Conservation (phyloP, 139 green algal genomes). For the Raphidocelis subcapitata region DNA sequence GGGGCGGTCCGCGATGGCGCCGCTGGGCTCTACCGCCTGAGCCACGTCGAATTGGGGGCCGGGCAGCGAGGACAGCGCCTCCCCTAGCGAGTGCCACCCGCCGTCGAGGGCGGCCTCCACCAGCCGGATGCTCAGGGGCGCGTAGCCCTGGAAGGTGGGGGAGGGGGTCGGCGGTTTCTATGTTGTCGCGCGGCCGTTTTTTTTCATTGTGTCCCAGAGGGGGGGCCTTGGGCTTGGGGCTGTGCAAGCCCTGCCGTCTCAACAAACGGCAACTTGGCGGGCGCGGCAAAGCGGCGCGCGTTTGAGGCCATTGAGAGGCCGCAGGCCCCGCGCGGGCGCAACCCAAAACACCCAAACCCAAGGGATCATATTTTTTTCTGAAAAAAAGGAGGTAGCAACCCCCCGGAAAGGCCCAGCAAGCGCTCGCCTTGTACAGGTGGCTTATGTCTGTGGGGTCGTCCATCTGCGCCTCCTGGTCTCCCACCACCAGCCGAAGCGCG, state of each 20-base stretch:
- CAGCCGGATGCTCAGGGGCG: constrained; percentile 81
- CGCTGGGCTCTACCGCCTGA: constrained; percentile 57
- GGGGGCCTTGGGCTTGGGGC: no score
- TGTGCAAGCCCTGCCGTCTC: no score
- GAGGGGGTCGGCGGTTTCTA: no score
- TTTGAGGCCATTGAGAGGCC: no score
- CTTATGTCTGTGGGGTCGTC: constrained; percentile 34
- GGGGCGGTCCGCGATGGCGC: no score
- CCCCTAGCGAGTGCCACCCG: constrained; percentile 36
- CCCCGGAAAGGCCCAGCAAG: no score
- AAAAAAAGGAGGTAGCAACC: background rate
- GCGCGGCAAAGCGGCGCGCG: no score
- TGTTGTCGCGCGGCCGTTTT: no score
- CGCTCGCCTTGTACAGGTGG: constrained; percentile 33
- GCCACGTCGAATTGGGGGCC: constrained; percentile 76
- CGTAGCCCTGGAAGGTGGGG: constrained; percentile 60
- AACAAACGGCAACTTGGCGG: no score
- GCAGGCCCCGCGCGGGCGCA: no score
- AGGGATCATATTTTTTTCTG: background rate
- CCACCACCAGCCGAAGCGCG: constrained; percentile 60
- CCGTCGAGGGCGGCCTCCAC: constrained; percentile 59
- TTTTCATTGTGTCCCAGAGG: no score
- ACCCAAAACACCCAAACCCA: no score
- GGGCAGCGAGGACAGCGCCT: constrained; percentile 64
- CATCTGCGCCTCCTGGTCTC: constrained; percentile 51